Percentiles rank a stretch among this genome's conserved stretches.
phyloP scores from a whole-genome alignment of 2,329 filamentous ascomycete genomes.

The Claviceps sp. region DNA sequence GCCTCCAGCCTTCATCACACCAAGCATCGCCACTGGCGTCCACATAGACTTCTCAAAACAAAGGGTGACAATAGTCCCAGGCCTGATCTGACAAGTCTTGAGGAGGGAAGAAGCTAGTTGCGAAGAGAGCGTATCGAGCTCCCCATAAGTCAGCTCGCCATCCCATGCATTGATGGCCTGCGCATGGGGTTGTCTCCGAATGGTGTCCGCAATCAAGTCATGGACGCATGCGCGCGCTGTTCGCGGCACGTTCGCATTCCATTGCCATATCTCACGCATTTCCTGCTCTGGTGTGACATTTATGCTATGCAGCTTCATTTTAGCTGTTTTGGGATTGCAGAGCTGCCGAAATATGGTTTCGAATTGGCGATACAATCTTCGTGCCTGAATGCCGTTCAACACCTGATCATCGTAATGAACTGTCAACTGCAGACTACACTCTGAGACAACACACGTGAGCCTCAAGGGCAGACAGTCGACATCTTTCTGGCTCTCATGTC shows the following conservation, averaged over 20 bases:
- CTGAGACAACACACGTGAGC: neutral
- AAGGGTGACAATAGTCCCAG: slow-evolving; percentile 31
- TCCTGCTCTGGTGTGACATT: neutral
- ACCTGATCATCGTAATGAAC: neutral
- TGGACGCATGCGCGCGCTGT: slow-evolving; percentile 31
- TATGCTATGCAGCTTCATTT: neutral
- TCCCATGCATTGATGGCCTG: slow-evolving; percentile 37
- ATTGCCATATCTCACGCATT: slow-evolving; percentile 24
- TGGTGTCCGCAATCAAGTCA: slow-evolving; percentile 28
- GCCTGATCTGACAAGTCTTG: slow-evolving; percentile 18
- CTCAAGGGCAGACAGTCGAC: too few species aligned
- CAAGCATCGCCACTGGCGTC: slow-evolving; percentile 31
- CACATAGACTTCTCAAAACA: slow-evolving; percentile 37
- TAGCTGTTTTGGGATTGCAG: neutral
- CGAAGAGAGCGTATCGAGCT: slow-evolving; percentile 29
- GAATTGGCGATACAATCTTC: neutral
- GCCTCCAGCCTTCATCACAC: slow-evolving; percentile 32
- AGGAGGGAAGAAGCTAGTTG: slow-evolving; percentile 26
- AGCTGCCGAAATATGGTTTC: neutral
- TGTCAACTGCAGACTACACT: neutral
- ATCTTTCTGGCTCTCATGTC: too few species aligned
- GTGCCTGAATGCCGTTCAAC: neutral
- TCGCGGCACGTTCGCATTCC: slow-evolving; percentile 29
- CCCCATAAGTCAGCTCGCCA: slow-evolving; percentile 30
- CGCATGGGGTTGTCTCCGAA: slow-evolving; percentile 21